phyloP scores from a whole-genome alignment of 768 basidiomycete species.

The Hirschioporus abietinus region DNA sequence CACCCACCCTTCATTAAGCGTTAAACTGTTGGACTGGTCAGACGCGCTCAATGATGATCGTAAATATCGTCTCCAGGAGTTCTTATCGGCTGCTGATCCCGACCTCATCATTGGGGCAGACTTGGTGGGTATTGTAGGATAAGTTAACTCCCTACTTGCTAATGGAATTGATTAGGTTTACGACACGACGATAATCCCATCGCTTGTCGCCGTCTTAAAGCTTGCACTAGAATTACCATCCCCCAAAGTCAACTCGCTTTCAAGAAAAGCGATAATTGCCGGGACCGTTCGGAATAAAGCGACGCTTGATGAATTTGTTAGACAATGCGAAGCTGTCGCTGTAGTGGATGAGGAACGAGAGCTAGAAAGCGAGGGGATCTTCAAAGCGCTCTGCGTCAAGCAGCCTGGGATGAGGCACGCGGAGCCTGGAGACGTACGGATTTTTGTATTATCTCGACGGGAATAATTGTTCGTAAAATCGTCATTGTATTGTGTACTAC shows the following conservation, averaged over 20 bases:
- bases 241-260: not conserved
- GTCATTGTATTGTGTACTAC: too few relatives aligned
- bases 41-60: conserved; percentile 39
- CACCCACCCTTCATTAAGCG: not conserved
- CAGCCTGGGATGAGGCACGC: not conserved
- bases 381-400: not conserved
- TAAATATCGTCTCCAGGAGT: conserved; percentile 17
- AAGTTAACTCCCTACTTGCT: not conserved
- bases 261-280: conserved; percentile 38
- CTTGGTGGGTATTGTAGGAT: conserved; percentile 33
- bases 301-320: conserved; percentile 43
- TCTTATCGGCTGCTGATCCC: conserved; percentile 39
- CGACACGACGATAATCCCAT: conserved; percentile 55
- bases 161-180: conserved; percentile 45
- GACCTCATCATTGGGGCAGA: conserved; percentile 73
- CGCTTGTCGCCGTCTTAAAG: conserved; percentile 45
- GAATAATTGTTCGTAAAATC: not conserved
- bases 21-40: conserved; percentile 56
- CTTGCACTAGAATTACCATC: conserved; percentile 21
- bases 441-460: not conserved
- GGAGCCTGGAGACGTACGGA: not conserved
- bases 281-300: conserved; percentile 51
- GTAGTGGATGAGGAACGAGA: not conserved
- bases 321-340: not conserved
- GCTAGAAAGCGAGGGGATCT: not conserved